Base-by-base conservation (phyloP, 2,329 filamentous ascomycete species). In the Trichoderma breve region DNA sequence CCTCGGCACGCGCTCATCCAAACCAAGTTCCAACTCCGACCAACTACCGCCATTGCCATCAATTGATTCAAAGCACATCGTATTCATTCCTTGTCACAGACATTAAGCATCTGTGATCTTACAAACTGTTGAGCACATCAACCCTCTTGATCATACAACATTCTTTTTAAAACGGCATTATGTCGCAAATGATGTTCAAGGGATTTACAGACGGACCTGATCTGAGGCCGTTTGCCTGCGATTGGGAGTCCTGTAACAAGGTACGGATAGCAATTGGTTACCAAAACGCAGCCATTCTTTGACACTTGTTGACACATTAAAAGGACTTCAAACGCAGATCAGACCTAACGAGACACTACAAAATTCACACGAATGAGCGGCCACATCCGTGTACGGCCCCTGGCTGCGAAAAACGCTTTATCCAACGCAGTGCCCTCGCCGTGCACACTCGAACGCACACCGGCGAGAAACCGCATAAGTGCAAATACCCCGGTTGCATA, bases 251-350 rank as follows among this genome's bases (percentile, higher is more conserved):
- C 26, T 91, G 89, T 80, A 86, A 83, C 77, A 91, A 91, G 85
- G 89, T 91, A 80, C 72, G 84, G 43, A 24, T 18, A 26, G 61
- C 24, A 30, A 58, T 34, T 28, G n/a, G 39, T 43, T n/a, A n/a
- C 28, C 3, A 21, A 26, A 47, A 6, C 12, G 18, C 2, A n/a
- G 18, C 6, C 61, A 14, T 53, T 51, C n/a, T 43, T 63, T 12
- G 4, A 5, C 26, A 15, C 6, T 6, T n/a, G 12, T 28, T 70
- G 57, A 70, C 43, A 15, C 7, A 21, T 11, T 9, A 11, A 1
- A 75, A 92, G 90, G 90, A 88, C 81, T 92, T 92, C 83, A 92
- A 92, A 81, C 86, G 90, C 77, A 92, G 92, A 80, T 92, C 90
- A 21, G 90, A 92, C 76, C 82, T 92, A 73, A 89, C 91, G 77